Conservation (phyloP, 768 basidiomycete genomes). For the Boletus insuetus region DNA sequence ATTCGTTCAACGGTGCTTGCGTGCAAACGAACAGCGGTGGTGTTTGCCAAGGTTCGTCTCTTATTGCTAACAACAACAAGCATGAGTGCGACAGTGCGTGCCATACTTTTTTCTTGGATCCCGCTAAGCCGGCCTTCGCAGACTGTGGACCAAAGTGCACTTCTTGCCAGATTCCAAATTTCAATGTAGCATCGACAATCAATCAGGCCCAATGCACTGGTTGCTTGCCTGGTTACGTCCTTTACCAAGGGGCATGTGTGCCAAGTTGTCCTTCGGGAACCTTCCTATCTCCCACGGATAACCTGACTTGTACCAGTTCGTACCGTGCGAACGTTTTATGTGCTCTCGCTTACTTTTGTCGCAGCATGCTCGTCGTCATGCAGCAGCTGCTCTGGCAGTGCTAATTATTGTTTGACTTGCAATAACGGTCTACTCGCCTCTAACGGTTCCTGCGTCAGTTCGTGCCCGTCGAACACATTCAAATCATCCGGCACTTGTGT, state of each 20-base stretch:
- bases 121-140: conserved; percentile 27
- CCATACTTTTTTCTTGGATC: not conserved
- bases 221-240: conserved; percentile 73
- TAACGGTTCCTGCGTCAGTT: conserved; percentile 68
- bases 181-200: conserved; percentile 64
- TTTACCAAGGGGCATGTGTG: conserved; percentile 70
- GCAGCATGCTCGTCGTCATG: conserved; percentile 74
- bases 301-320: conserved; percentile 72
- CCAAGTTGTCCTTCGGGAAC: conserved; percentile 68
- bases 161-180: conserved; percentile 70
- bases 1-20: conserved; percentile 65
- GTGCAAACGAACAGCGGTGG: conserved; percentile 65
- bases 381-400: conserved; percentile 62
- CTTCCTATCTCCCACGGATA: conserved; percentile 69
- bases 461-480: conserved; percentile 74
- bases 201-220: conserved; percentile 69
- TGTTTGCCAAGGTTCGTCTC: conserved; percentile 65
- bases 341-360: conserved; percentile 8
- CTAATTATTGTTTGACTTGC: conserved; percentile 76
- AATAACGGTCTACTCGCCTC: conserved; percentile 62
- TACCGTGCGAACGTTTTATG: not conserved
- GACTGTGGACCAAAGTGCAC: conserved; percentile 84
- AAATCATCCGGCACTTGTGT: conserved; percentile 62
- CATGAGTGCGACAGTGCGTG: conserved; percentile 73
- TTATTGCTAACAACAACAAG: conserved; percentile 81